Conservation (phyloP, 139 green algal species). For the Mesostigma viride region DNA sequence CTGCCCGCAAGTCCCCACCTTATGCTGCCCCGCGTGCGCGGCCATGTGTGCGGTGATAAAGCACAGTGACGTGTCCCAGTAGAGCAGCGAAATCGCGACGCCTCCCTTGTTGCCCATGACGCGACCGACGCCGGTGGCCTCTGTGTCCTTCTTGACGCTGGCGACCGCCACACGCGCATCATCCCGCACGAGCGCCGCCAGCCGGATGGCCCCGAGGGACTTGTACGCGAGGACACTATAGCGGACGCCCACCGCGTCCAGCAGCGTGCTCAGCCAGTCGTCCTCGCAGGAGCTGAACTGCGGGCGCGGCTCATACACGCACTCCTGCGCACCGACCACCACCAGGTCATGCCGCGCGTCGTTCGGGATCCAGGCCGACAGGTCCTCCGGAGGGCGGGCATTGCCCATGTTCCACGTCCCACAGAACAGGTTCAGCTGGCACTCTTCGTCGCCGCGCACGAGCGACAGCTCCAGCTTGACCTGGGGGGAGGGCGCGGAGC, state of each 20-base stretch:
- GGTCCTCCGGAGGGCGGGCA: conserved; percentile 4
- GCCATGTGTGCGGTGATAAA: conserved; percentile 47
- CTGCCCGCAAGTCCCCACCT: too few species aligned
- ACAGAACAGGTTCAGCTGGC: not conserved
- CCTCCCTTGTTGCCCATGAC: conserved; percentile 48
- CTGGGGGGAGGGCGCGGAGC: too few species aligned
- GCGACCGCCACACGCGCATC: too few species aligned
- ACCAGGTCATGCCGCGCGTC: conserved; percentile 10
- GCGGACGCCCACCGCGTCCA: not conserved
- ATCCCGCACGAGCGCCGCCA: conserved; percentile 12
- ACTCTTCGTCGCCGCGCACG: not conserved
- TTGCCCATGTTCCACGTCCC: conserved; percentile 38
- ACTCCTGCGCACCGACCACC: conserved; percentile 18
- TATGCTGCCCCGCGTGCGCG: conserved; percentile 18
- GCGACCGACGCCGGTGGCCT: conserved; percentile 28
- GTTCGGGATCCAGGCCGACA: conserved; percentile 7
- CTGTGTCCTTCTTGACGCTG: too few species aligned
- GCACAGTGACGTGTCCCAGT: conserved; percentile 47
- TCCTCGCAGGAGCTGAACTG: conserved; percentile 2
- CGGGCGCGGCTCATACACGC: not conserved
- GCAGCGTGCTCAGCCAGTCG: not conserved
- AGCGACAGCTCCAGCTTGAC: not conserved
- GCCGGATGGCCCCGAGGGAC: not conserved
- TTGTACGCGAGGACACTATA: not conserved
- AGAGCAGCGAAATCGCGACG: conserved; percentile 31